Conservation (phyloP, 257 asterid genomes). For the Rehmannia glutinosa region DNA sequence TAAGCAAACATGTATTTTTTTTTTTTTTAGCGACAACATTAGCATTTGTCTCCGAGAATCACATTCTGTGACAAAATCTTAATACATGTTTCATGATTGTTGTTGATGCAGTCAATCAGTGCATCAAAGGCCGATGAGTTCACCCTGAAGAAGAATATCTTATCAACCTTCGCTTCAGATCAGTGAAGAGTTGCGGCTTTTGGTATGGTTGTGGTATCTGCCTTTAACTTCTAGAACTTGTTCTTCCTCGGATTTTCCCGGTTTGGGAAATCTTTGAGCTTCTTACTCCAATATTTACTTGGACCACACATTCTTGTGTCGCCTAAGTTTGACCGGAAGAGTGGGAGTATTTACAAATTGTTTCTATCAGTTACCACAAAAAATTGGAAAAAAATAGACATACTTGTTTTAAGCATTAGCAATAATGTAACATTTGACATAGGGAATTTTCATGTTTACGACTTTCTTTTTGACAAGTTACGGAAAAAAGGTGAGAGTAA, state of each 20-base stretch:
- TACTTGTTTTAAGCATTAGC: background rate
- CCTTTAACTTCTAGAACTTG: background rate
- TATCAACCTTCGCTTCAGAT: slow-evolving; percentile 50
- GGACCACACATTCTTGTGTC: slow-evolving; percentile 12
- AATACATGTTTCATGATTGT: background rate
- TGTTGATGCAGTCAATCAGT: slow-evolving; percentile 60
- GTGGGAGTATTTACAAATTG: background rate
- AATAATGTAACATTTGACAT: background rate
- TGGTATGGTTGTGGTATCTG: slow-evolving; percentile 4
- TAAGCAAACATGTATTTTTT: background rate
- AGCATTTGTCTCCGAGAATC: background rate
- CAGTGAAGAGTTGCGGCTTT: slow-evolving; percentile 19
- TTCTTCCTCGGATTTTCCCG: slow-evolving; percentile 1
- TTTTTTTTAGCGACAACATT: background rate
- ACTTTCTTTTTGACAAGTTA: background rate
- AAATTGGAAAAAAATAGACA: background rate
- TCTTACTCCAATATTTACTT: slow-evolving; percentile 15
- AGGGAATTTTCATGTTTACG: background rate
- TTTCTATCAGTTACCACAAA: background rate
- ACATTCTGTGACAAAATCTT: background rate
- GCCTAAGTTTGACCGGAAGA: background rate
- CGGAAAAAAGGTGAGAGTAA: background rate
- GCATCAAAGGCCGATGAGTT: slow-evolving; percentile 80
- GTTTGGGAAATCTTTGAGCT: slow-evolving; percentile 19
- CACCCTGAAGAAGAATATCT: slow-evolving; percentile 80